Conservation (phyloP, 495 filamentous ascomycete genomes). For the Astrothelium macrocarpum region DNA sequence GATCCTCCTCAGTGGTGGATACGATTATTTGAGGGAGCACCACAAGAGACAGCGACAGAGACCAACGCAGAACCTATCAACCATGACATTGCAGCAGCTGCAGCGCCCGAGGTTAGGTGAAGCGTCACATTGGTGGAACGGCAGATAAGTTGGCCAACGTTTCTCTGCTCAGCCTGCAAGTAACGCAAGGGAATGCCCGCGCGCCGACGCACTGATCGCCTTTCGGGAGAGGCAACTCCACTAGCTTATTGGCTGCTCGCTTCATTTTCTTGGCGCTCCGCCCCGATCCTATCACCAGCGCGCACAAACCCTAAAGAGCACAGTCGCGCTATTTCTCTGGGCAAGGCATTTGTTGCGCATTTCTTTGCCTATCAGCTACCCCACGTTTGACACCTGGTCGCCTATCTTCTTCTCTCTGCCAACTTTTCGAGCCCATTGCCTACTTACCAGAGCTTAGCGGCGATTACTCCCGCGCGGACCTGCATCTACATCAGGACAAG, state of each 20-base stretch:
- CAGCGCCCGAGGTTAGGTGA: conserved; percentile 20
- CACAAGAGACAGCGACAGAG: conserved; percentile 15
- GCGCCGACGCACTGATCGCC: not conserved
- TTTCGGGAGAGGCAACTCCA: not conserved
- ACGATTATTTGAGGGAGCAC: conserved; percentile 59
- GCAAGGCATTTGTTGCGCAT: not conserved
- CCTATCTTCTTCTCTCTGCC: not conserved
- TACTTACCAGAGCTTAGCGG: not conserved
- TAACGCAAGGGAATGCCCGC: not conserved
- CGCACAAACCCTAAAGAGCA: not conserved
- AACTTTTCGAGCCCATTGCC: not conserved
- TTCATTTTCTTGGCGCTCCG: not conserved
- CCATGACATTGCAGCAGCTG: conserved; percentile 19
- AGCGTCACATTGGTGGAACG: not conserved
- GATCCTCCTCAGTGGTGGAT: conserved; percentile 92
- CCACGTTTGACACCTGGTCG: not conserved
- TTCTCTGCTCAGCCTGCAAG: not conserved
- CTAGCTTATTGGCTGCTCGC: not conserved
- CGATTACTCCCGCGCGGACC: not conserved
- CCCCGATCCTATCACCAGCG: not conserved
- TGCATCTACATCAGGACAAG: not conserved
- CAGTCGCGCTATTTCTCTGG: not conserved
- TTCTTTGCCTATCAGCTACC: conserved; percentile 4
- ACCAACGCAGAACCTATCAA: conserved; percentile 17
- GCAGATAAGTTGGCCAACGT: not conserved